These are phyloP conservation scores for Tolypocladium guangdongense DNA, from an alignment of 2,329 filamentous ascomycete species.

Conservation along the genomic window DNA sequence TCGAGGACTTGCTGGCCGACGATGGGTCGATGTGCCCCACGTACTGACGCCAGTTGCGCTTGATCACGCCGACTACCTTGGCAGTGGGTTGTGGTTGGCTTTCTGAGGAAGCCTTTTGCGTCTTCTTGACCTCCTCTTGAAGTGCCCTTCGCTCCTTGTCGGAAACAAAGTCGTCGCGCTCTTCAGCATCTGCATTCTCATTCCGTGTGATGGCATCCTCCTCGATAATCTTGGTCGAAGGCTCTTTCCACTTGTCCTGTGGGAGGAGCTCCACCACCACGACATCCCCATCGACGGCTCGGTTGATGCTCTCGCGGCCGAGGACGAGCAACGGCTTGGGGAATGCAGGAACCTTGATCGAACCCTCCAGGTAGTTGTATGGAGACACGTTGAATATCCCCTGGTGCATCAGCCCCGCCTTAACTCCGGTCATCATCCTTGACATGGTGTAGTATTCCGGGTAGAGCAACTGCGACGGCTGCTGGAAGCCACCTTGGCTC, in stretches of 20 bases:
- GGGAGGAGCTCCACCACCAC: slow-evolving; percentile 90
- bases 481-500: slow-evolving; percentile 54
- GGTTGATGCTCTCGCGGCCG: slow-evolving; percentile 91
- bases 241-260: slow-evolving; percentile 92
- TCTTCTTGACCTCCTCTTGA: slow-evolving; percentile 82
- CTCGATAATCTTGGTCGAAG: slow-evolving; percentile 90
- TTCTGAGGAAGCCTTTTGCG: slow-evolving; percentile 66
- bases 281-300: slow-evolving; percentile 81
- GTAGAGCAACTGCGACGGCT: slow-evolving; percentile 62
- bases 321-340: slow-evolving; percentile 80
- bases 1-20: slow-evolving; percentile 62
- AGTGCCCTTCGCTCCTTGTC: slow-evolving; percentile 78
- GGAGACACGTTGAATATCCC: slow-evolving; percentile 92
- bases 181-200: slow-evolving; percentile 82
- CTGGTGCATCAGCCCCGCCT: slow-evolving; percentile 81
- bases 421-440: slow-evolving; percentile 88
- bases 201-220: slow-evolving; percentile 87
- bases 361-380: slow-evolving; percentile 95
- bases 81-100: slow-evolving; percentile 81
- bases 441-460: slow-evolving; percentile 83
- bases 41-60: slow-evolving; percentile 96
- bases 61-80: slow-evolving; percentile 81
- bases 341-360: slow-evolving; percentile 81
- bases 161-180: slow-evolving; percentile 66
- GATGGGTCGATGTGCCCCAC: slow-evolving; percentile 90